These are phyloP conservation scores for Starmerella lactis-condensi DNA, from an alignment of 805 yeast species.

Conservation along the genomic window DNA sequence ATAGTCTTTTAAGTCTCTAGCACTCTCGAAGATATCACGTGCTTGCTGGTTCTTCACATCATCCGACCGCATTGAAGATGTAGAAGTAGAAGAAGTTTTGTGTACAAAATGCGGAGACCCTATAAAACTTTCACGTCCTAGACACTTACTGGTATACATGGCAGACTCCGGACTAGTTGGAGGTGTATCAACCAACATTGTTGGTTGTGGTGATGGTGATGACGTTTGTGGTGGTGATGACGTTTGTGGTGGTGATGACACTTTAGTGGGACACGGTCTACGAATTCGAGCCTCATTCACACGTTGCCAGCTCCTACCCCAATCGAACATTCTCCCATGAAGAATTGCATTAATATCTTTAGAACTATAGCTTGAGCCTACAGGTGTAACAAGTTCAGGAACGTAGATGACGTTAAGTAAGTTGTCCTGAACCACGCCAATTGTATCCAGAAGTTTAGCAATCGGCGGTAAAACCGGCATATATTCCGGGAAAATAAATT, in stretches of 20 bases:
- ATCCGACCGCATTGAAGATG: too few species aligned
- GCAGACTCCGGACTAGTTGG: too few species aligned
- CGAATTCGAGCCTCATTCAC: constrained; percentile 11
- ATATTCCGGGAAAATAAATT: constrained; percentile 6
- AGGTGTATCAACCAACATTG: too few species aligned
- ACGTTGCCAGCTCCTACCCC: constrained; percentile 12
- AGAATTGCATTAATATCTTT: constrained; percentile 9
- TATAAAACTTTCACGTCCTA: too few species aligned
- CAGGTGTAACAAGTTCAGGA: constrained; percentile 10
- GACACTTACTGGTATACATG: too few species aligned
- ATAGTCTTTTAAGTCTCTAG: constrained; percentile 12
- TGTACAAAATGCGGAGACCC: too few species aligned
- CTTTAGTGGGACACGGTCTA: too few species aligned
- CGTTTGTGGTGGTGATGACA: too few species aligned
- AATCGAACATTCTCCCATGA: constrained; percentile 12
- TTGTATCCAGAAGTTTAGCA: constrained; percentile 6
- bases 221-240: too few species aligned
- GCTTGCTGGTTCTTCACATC: too few species aligned
- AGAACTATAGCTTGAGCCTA: not conserved
- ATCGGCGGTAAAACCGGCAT: constrained; percentile 8
- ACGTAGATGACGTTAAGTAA: constrained; percentile 8
- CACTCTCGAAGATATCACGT: constrained; percentile 13
- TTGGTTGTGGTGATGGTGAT: too few species aligned
- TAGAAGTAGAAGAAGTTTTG: too few species aligned
- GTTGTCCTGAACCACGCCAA: constrained; percentile 9